phyloP scores from a whole-genome alignment of 164 flowering plant genomes.

The Cinnamomum chago region DNA sequence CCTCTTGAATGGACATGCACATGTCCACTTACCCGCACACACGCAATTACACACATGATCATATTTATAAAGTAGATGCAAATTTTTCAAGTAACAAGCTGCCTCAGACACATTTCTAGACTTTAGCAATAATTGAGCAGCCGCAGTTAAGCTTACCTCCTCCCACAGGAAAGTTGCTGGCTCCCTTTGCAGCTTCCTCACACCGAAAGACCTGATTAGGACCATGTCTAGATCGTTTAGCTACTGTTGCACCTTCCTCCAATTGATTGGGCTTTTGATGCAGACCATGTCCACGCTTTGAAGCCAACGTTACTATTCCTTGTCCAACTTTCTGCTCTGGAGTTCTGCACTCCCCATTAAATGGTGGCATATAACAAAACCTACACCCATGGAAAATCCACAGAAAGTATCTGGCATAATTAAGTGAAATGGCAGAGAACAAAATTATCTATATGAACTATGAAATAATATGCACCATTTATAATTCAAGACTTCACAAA shows the following conservation, averaged over 20 bases:
- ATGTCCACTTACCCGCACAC: too few relatives aligned
- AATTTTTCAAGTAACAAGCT: too few relatives aligned
- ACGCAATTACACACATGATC: too few relatives aligned
- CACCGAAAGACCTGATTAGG: neutral
- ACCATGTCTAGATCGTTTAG: slow-evolving; percentile 13
- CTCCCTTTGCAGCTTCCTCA: neutral
- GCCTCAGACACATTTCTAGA: neutral
- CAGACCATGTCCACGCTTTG: slow-evolving; percentile 22
- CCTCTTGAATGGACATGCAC: too few relatives aligned
- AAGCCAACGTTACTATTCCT: slow-evolving; percentile 42
- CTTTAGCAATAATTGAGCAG: too few relatives aligned
- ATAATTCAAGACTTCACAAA: neutral
- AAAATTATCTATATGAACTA: neutral
- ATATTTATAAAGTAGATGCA: too few relatives aligned
- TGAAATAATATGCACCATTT: neutral
- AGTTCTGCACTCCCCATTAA: slow-evolving; percentile 33
- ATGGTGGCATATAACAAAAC: slow-evolving; percentile 58
- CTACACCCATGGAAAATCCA: slow-evolving; percentile 17
- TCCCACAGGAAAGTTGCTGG: neutral
- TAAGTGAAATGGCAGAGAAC: neutral
- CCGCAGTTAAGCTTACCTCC: neutral
- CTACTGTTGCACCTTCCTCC: too few relatives aligned
- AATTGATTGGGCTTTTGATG: neutral
- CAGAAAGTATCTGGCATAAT: neutral
- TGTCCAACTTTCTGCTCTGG: slow-evolving; percentile 35